phyloP scores from a whole-genome alignment of 2,329 filamentous ascomycete species.

The Ilyonectria robusta region DNA sequence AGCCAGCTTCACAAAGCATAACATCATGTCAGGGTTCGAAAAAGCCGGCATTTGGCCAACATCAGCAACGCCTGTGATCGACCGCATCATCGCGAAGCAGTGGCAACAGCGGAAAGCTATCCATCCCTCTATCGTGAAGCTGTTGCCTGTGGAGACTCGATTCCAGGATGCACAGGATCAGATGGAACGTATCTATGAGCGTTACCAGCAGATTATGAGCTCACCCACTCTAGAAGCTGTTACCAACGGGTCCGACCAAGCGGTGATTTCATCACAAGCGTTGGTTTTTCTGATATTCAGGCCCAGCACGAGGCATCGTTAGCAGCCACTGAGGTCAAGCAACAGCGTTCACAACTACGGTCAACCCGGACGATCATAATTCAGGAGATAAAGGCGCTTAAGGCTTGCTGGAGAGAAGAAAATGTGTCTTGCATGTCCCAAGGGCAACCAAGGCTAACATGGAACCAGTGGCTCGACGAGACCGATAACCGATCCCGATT shows the following conservation, averaged over 20 bases:
- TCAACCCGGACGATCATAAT: too few relatives aligned
- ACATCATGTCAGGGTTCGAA: not conserved
- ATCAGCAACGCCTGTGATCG: not conserved
- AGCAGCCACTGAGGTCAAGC: too few relatives aligned
- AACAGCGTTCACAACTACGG: too few relatives aligned
- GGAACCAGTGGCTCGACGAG: slow-evolving; percentile 6
- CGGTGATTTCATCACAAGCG: slow-evolving; percentile 2
- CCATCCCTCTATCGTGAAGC: slow-evolving; percentile 1
- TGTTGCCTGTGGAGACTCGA: not conserved
- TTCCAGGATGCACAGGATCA: not conserved
- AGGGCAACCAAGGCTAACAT: slow-evolving; percentile 1
- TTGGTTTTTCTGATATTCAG: not conserved
- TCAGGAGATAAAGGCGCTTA: not conserved
- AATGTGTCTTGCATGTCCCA: not conserved
- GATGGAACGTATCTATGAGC: not conserved
- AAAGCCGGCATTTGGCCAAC: slow-evolving; percentile 4
- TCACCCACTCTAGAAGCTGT: not conserved
- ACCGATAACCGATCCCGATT: not conserved
- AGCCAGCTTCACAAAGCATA: slow-evolving; percentile 3
- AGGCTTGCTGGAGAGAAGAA: slow-evolving; percentile 9
- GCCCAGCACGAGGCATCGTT: too few relatives aligned
- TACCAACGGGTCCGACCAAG: not conserved
- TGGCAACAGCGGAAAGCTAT: slow-evolving; percentile 2
- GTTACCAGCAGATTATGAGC: slow-evolving; percentile 2
- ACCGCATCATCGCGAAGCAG: not conserved